phyloP scores from a whole-genome alignment of 2,329 filamentous ascomycete species.

The Sordariomycetes sp. region DNA sequence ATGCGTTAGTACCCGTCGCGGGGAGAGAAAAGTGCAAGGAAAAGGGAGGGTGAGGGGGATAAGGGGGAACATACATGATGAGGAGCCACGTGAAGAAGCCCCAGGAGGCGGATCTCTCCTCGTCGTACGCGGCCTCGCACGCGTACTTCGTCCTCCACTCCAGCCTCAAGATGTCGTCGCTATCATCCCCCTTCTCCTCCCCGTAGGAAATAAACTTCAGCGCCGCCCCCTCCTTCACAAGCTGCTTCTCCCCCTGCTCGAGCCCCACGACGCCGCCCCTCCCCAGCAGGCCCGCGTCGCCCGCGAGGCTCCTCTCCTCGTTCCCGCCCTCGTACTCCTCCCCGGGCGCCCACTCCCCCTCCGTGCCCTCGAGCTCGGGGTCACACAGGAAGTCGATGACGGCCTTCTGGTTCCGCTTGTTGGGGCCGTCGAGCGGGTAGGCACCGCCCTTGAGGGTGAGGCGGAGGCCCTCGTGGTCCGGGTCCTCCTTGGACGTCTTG shows the following conservation, averaged over 20 bases:
- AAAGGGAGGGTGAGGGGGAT: neutral
- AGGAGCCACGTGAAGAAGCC: constrained; percentile 98
- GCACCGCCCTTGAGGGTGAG: constrained; percentile 56
- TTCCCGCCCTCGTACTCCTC: constrained; percentile 35
- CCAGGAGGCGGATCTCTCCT: constrained; percentile 51
- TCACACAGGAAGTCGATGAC: constrained; percentile 84
- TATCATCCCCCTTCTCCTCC: constrained; percentile 39
- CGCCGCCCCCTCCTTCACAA: constrained; percentile 46
- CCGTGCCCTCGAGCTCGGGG: constrained; percentile 57
- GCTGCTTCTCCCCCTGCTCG: constrained; percentile 30
- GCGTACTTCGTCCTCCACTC: constrained; percentile 84
- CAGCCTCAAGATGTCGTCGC: constrained; percentile 54
- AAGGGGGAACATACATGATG: constrained; percentile 60
- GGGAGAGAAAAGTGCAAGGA: neutral
- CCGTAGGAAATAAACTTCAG: constrained; percentile 70
- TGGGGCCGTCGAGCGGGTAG: constrained; percentile 37
- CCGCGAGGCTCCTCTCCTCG: constrained; percentile 19
- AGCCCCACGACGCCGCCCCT: constrained; percentile 26
- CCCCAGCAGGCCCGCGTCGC: constrained; percentile 10
- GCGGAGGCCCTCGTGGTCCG: constrained; percentile 59
- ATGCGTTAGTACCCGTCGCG: constrained; percentile 4
- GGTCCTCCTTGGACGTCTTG: constrained; percentile 52
- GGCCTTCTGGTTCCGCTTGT: constrained; percentile 54
- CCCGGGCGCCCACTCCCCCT: constrained; percentile 52
- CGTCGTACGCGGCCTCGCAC: constrained; percentile 51